Evolutionary conservation across 768 basidiomycete species (phyloP), one percentile per base, ranked within the genome.

Genomic region (Tulasnella sp.): DNA sequence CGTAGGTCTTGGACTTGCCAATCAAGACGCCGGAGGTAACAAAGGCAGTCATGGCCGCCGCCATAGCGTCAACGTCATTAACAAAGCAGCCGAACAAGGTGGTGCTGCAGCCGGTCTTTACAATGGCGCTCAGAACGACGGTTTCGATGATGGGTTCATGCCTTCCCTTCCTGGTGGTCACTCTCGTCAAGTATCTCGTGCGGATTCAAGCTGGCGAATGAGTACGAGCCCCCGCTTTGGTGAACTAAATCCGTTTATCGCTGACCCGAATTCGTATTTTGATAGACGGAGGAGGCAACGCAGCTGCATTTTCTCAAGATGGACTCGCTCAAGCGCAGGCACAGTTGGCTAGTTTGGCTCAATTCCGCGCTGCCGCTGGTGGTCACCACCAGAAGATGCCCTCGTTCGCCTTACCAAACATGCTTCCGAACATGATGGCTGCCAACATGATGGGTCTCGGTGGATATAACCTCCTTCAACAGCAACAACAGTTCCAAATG

Each of bases 361-460:
- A 97, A 80, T 99, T 99, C 87, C 92, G 96, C 80, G 96, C 95
- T 38, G 95, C 95, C 5, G 91, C 93, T 25, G 94, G 93, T 67
- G 95, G 94, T 12, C 96, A 97, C 80, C 95, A 97, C 82, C 91
- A 94, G 82, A 97, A 97, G 86, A 95, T 97, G 94, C 89, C 93
- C 11, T 98, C 96, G 3, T 98, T 97, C 85, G 94, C 93, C 82
- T 96, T 98, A 86, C 96, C 96, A 6, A 97, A 97, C 82, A 97
- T 97, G 94, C 86, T 97, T 17, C 96, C 96, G 6, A 96, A 96
- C 81, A 92, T 97, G 89, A 93, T 96, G 92, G 96, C 94, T 2
- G 96, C 94, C 22, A 97, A 93, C 80, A 96, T 93, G 91, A 94
- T 95, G 93, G 93, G 94, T 25, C 84, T 96, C 45, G 91, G 92